phyloP scores from a whole-genome alignment of 1,284 basidiomycete genomes.

The Ganoderma sinense region DNA sequence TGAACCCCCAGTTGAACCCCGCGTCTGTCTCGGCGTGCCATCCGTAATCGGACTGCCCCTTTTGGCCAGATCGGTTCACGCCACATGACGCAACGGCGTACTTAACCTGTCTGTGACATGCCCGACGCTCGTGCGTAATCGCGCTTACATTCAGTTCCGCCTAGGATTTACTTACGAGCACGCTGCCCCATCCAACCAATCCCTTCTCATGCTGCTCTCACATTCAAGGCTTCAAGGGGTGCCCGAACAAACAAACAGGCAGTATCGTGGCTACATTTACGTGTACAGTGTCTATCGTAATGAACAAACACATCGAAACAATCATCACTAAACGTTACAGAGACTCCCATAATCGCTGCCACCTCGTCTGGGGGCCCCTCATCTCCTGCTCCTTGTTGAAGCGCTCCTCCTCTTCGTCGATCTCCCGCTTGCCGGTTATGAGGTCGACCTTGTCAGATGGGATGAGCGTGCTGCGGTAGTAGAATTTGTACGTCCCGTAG shows the following conservation, averaged over 20 bases:
- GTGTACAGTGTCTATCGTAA: conserved; percentile 16
- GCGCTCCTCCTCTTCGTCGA: conserved; percentile 69
- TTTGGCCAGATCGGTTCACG: conserved; percentile 35
- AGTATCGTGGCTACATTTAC: not conserved
- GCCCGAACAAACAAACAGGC: not conserved
- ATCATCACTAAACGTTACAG: conserved; percentile 40
- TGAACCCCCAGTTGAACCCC: not conserved
- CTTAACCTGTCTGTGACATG: too few relatives aligned
- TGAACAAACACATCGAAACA: not conserved
- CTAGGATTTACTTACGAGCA: conserved; percentile 8
- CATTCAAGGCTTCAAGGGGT: not conserved
- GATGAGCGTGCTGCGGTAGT: conserved; percentile 60
- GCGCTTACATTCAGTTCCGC: not conserved
- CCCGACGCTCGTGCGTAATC: conserved; percentile 13
- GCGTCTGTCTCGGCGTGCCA: not conserved
- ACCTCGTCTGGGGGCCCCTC: conserved; percentile 47
- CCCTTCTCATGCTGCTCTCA: not conserved
- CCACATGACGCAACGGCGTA: conserved; percentile 15
- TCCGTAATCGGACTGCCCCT: conserved; percentile 31
- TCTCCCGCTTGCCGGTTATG: conserved; percentile 65
- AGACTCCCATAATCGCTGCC: conserved; percentile 51
- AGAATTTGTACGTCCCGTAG: conserved; percentile 66
- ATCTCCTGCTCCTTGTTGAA: conserved; percentile 50
- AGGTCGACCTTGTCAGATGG: conserved; percentile 66
- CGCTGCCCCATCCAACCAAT: not conserved